Evolutionary conservation across 164 flowering plant genomes (phyloP).

Genomic region (Tetracentron sinense): DNA sequence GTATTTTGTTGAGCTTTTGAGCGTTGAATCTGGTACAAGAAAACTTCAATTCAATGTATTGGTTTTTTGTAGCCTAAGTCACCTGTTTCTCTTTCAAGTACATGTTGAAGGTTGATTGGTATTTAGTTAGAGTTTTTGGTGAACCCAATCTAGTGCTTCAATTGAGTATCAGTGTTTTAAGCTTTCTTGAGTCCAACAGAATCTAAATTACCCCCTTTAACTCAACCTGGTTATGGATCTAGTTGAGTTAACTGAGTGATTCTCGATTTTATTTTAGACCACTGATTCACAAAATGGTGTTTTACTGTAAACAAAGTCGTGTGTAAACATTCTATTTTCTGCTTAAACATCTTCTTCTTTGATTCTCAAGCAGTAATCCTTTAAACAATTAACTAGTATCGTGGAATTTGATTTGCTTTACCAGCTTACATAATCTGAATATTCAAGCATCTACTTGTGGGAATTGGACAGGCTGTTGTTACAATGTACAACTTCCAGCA

Average conservation of each 20-base stretch:
- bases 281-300: not conserved
- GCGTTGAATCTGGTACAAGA: not conserved
- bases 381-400: not conserved
- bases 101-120: no score
- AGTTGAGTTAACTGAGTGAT: not conserved
- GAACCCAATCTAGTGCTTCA: no score
- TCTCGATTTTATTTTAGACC: not conserved
- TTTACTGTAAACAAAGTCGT: no score
- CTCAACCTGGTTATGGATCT: not conserved
- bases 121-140: no score
- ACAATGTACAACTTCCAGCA: slow-evolving; percentile 50
- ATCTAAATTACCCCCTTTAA: no score
- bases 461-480: slow-evolving; percentile 43
- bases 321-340: not conserved
- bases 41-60: not conserved
- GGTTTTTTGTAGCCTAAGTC: not conserved
- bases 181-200: not conserved
- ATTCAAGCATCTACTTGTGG: not conserved
- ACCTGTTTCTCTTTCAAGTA: no score
- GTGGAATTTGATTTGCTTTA: not conserved
- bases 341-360: not conserved
- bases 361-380: not conserved
- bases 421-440: not conserved
- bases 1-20: no score
- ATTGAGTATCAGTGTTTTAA: no score